Base-by-base conservation (phyloP, 225 moss, liverwort and hornwort species). In the Sphagnum contortum region DNA sequence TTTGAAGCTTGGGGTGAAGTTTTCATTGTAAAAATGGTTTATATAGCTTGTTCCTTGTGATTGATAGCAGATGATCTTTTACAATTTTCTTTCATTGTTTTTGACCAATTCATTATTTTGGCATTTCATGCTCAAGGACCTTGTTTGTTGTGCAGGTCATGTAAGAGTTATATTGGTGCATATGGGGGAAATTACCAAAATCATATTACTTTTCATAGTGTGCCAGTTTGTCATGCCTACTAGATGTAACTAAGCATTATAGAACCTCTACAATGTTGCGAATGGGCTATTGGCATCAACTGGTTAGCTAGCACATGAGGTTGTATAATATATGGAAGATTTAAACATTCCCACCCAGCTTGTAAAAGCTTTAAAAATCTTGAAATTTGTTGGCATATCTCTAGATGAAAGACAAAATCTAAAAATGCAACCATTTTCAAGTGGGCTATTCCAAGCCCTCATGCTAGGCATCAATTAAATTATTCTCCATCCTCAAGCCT, bases 241-340 rank as follows among this genome's bases (percentile, higher is more conserved):
- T 93, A 98, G 98, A 76, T 83, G 85, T 56, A 89, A 82, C 71
- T 71, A 84, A 60, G 88, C 93, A 49, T 61, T 81, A 47, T 91
- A 98, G 61, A 85, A 93, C 70, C 78, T 98, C 60, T 98, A 98
- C 73, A 91, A 90, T 82, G 91, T 93, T 58, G 98, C 93, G 57
- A 98, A 98, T 64, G 75, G 91, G 64, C 98, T 93, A 70, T 83
- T 93, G 86, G 76, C 87, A 61, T 85, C 86, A 60, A 93, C 98
- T 72, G 93, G 93, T 50, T 86, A 91, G 54, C 87, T 98, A 45
- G 85, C 90, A 64, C 77, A 86, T 59, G 79, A 83, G 62, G 81
- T 98, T 55, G 73, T 76, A 51, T 83, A 89, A 68, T 89, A 93
- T 76, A 93, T 98, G 98, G 85, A 87, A 75, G 55, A 79, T 14